Conservation (phyloP, 2,329 filamentous ascomycete species). For the Fusarium sp. region DNA sequence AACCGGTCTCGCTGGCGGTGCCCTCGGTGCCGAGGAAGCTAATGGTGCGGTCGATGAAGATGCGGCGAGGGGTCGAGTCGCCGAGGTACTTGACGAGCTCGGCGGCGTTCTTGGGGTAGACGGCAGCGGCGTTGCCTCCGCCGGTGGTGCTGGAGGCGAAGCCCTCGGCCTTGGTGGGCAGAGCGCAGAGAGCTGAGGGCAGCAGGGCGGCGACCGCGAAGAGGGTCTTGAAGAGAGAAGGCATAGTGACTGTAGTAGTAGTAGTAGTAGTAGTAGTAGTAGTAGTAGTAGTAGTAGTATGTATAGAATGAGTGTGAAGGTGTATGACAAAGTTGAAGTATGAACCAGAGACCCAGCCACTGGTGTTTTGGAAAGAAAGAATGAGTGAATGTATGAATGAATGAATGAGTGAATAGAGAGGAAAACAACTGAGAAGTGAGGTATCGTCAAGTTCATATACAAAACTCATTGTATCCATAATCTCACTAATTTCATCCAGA, state of each 20-base stretch:
- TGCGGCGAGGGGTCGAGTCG: slow-evolving; percentile 66
- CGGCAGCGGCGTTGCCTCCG: slow-evolving; percentile 66
- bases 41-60: slow-evolving; percentile 69
- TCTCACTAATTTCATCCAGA: background rate
- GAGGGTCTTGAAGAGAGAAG: slow-evolving; percentile 41
- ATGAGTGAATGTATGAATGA: slow-evolving; percentile 12
- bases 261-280: no score
- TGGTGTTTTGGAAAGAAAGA: slow-evolving; percentile 13
- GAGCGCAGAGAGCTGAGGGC: slow-evolving; percentile 42
- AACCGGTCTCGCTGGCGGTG: slow-evolving; percentile 64
- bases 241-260: slow-evolving; percentile 28
- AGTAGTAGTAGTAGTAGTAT: slow-evolving; percentile 4
- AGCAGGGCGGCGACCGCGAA: slow-evolving; percentile 38
- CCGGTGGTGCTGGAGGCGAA: slow-evolving; percentile 69
- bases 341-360: slow-evolving; percentile 39
- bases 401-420: slow-evolving; percentile 6
- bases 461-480: slow-evolving; percentile 8
- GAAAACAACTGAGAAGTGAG: background rate
- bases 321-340: background rate
- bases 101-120: slow-evolving; percentile 65
- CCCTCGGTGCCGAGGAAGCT: slow-evolving; percentile 70
- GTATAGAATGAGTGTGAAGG: background rate
- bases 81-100: slow-evolving; percentile 72
- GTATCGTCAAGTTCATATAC: slow-evolving; percentile 28
- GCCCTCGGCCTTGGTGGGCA: slow-evolving; percentile 57